phyloP scores from a whole-genome alignment of 2,329 filamentous ascomycete genomes.

The Chrysoporthe austroafricana region DNA sequence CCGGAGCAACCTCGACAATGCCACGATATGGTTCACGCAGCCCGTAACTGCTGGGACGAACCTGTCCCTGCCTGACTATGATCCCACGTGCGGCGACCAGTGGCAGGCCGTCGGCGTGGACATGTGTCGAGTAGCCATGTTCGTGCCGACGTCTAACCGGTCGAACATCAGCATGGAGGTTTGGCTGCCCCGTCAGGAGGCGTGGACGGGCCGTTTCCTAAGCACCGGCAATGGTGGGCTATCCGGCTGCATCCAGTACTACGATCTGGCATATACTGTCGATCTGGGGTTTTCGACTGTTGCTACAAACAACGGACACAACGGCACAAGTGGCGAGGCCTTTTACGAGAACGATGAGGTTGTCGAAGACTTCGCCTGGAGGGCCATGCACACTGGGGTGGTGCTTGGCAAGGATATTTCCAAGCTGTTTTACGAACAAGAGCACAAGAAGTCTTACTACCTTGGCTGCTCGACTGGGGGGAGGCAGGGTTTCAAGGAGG shows the following conservation, averaged over 20 bases:
- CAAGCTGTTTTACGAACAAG: constrained; percentile 50
- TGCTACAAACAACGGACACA: constrained; percentile 55
- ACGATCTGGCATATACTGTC: constrained; percentile 47
- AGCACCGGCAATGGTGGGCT: constrained; percentile 54
- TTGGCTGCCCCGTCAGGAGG: constrained; percentile 45
- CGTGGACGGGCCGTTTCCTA: constrained; percentile 50
- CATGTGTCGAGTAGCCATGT: constrained; percentile 38
- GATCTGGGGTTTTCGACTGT: constrained; percentile 48
- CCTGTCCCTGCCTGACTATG: constrained; percentile 42
- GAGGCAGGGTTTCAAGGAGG: constrained; percentile 58
- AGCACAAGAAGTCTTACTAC: constrained; percentile 54
- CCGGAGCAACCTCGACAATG: constrained; percentile 35
- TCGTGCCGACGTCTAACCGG: constrained; percentile 37
- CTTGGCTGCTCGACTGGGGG: constrained; percentile 63
- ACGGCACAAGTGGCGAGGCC: constrained; percentile 42
- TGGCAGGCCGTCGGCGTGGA: constrained; percentile 32
- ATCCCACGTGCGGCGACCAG: constrained; percentile 41
- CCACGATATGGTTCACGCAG: constrained; percentile 41
- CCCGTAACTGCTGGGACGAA: constrained; percentile 46
- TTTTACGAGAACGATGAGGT: constrained; percentile 44
- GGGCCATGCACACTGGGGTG: constrained; percentile 52
- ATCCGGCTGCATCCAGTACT: constrained; percentile 50
- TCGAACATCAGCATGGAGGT: constrained; percentile 51
- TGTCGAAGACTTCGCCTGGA: constrained; percentile 43
- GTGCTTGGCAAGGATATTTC: constrained; percentile 51